Evolutionary conservation across 202 grass and related monocot species (phyloP).

Genomic region (Zoysia matrella): DNA sequence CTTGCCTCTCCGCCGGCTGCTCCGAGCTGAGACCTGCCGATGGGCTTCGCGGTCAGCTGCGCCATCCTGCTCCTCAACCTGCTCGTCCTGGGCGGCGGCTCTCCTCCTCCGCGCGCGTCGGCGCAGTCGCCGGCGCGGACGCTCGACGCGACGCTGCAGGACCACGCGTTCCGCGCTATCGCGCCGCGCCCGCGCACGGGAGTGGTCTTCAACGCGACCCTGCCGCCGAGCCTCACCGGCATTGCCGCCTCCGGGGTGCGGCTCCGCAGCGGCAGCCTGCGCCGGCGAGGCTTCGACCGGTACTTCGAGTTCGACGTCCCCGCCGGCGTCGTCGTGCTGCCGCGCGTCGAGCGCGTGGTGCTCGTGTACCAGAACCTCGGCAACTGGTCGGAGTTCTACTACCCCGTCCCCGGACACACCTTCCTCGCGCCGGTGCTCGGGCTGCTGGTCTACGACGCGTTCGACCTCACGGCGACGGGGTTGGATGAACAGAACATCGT

Average conservation of each 20-base stretch:
- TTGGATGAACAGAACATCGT: constrained; percentile 54
- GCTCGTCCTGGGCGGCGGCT: background rate
- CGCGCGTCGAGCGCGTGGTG: constrained; percentile 64
- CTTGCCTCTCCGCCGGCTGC: background rate
- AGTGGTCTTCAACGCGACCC: constrained; percentile 58
- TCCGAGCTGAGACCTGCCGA: background rate
- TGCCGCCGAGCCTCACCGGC: constrained; percentile 64
- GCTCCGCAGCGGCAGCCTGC: constrained; percentile 80
- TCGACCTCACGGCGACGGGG: constrained; percentile 59
- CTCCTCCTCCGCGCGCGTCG: background rate
- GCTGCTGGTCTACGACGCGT: constrained; percentile 73
- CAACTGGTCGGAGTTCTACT: constrained; percentile 61
- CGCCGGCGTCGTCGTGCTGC: constrained; percentile 59
- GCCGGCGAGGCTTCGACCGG: constrained; percentile 36
- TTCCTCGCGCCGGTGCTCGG: constrained; percentile 82
- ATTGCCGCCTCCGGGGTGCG: constrained; percentile 64
- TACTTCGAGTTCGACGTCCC: constrained; percentile 75
- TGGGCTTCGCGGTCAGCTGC: constrained; percentile 56
- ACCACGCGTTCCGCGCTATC: constrained; percentile 63
- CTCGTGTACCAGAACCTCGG: constrained; percentile 85
- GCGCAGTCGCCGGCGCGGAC: constrained; percentile 45
- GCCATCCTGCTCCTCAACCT: constrained; percentile 55
- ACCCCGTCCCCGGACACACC: constrained; percentile 60
- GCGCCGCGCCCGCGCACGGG: constrained; percentile 61
- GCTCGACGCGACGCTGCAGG: constrained; percentile 74